Base-by-base conservation (phyloP, 2,329 filamentous ascomycete species). In the Aspergillus sojae region DNA sequence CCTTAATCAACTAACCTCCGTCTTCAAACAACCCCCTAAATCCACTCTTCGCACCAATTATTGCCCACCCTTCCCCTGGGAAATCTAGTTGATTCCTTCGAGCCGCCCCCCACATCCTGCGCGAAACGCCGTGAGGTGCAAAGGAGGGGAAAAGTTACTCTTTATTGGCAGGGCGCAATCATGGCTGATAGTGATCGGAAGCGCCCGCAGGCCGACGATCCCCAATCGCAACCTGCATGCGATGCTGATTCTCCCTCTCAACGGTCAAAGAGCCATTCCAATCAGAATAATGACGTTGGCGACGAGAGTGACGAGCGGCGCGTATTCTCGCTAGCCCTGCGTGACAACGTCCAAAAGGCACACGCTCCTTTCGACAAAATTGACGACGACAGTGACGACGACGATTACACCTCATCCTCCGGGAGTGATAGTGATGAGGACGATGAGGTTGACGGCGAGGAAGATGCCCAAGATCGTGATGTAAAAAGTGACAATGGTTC, bases 401-500 rank as follows among this genome's bases (percentile, higher is more conserved):
- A 70, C 53, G 68, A 71, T 59, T 69, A 66, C 54, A 70, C 68
- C 16, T 70, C 68, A 41, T 68, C 65, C 4, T 71, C 68, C 14
- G 72, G 72, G 30, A 65, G 64, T 41, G 71, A 73, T 32, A 61
- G 52, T 19, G 45, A 48, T 39, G 75, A 75, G 7, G 65, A 69
- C 7, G 72, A 74, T 5, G 71, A 73, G 11, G 66, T 69, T 3
- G 68, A 73, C 21, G 64, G 69, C 19, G 68, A 74, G 5, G 67
- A 66, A 7, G 63, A 66, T 14, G 61, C 64, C 19, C 66, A 70
- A 21, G 53, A 41, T 14, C 36, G 32, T 21, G 46, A 58, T 21
- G 60, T 55, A 26, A 62, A 62, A 53, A 58, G 60, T 43, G 46
- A 64, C 39, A 41, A 59, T 58, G 56, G 54, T 11, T 53, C 39